phyloP scores from a whole-genome alignment of 2,329 filamentous ascomycete species.

The Blumeriella jaapii region DNA sequence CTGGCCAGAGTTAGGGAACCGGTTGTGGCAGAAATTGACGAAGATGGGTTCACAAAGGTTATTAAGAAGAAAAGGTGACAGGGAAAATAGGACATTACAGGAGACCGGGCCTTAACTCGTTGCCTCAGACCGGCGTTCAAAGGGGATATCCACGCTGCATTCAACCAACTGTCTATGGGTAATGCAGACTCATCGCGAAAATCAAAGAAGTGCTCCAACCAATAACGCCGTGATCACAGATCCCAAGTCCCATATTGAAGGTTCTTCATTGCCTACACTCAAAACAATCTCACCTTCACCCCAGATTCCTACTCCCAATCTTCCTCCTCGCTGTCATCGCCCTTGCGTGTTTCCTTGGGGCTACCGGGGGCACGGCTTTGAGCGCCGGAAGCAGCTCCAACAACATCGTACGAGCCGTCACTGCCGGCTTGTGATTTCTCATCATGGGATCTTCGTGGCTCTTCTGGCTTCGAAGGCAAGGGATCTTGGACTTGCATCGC shows the following conservation, averaged over 20 bases:
- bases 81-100: neutral
- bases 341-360: constrained; percentile 45
- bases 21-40: constrained; percentile 59
- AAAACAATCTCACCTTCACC: neutral
- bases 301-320: constrained; percentile 55
- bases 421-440: constrained; percentile 86
- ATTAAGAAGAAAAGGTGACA: constrained; percentile 46
- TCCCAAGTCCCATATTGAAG: neutral
- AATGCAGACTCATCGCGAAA: constrained; percentile 2
- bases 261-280: constrained; percentile 13
- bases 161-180: constrained; percentile 6
- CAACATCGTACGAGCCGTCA: constrained; percentile 91
- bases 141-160: constrained; percentile 18
- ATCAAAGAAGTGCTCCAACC: constrained; percentile 9
- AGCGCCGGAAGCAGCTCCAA: constrained; percentile 64
- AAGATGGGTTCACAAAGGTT: constrained; percentile 72
- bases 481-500: constrained; percentile 28
- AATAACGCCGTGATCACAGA: constrained; percentile 11
- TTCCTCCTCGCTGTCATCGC: constrained; percentile 56
- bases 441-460: constrained; percentile 68
- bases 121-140: constrained; percentile 14
- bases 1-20: constrained; percentile 49
- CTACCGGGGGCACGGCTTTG: constrained; percentile 67
- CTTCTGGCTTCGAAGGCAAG: constrained; percentile 44
- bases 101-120: constrained; percentile 2